These are phyloP conservation scores for Candida anglica DNA, from an alignment of 805 yeast genomes.

Conservation along the genomic window DNA sequence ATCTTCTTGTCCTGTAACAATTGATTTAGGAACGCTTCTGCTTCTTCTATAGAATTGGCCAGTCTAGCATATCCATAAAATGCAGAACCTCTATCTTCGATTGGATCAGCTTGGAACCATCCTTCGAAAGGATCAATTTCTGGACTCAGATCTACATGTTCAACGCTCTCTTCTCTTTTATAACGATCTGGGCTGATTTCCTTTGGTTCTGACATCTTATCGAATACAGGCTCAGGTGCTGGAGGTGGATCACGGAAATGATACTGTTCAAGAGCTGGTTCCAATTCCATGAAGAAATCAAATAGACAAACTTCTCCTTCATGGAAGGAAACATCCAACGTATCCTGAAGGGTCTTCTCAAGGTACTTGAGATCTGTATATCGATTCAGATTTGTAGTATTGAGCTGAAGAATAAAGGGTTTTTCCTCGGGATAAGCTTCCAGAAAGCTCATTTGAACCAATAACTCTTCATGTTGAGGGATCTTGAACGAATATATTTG, in stretches of 20 bases:
- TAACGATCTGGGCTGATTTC: slow-evolving; percentile 2
- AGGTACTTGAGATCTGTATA: slow-evolving; percentile 44
- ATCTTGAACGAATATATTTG: slow-evolving; percentile 44
- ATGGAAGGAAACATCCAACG: slow-evolving; percentile 48
- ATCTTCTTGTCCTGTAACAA: slow-evolving; percentile 66
- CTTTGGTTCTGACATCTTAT: slow-evolving; percentile 1
- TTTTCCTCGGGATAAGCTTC: slow-evolving; percentile 58
- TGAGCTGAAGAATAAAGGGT: slow-evolving; percentile 64
- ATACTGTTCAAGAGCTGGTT: slow-evolving; percentile 40
- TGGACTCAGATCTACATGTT: slow-evolving; percentile 3
- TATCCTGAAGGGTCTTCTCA: slow-evolving; percentile 43
- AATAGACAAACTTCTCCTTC: slow-evolving; percentile 73
- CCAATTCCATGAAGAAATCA: slow-evolving; percentile 70
- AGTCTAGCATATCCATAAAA: slow-evolving; percentile 72
- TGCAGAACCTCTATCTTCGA: slow-evolving; percentile 79
- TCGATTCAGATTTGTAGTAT: slow-evolving; percentile 23
- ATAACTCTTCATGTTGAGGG: slow-evolving; percentile 61
- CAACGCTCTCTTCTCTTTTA: slow-evolving; percentile 6
- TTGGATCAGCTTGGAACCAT: slow-evolving; percentile 77
- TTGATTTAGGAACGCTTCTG: slow-evolving; percentile 44
- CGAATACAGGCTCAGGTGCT: slow-evolving; percentile 10
- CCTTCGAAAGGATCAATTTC: slow-evolving; percentile 51
- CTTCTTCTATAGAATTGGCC: slow-evolving; percentile 67
- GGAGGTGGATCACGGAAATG: slow-evolving; percentile 24
- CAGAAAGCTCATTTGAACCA: slow-evolving; percentile 71